phyloP scores from a whole-genome alignment of 306 rosid species.

The Prunus mume region DNA sequence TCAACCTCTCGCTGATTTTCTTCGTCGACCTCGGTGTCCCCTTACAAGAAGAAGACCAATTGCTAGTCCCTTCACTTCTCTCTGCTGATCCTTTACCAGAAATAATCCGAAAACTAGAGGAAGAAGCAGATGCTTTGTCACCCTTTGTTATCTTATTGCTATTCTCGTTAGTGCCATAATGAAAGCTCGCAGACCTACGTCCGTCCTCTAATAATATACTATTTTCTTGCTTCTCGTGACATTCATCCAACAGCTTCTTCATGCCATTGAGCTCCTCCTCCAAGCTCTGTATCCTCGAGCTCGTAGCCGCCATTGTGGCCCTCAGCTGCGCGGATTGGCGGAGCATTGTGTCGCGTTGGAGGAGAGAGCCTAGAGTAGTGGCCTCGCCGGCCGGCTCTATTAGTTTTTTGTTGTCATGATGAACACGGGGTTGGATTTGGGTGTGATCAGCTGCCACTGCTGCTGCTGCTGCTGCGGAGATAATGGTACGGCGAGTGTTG shows the following conservation, averaged over 20 bases:
- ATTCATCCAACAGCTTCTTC: conserved; percentile 46
- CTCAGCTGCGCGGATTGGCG: conserved; percentile 54
- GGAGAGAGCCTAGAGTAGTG: conserved; percentile 48
- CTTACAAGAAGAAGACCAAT: background rate
- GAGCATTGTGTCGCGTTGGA: conserved; percentile 46
- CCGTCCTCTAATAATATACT: conserved; percentile 12
- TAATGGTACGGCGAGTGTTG: conserved; percentile 60
- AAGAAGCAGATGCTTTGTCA: conserved; percentile 53
- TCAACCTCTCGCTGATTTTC: conserved; percentile 45
- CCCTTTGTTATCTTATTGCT: conserved; percentile 38
- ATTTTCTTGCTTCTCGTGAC: conserved; percentile 14
- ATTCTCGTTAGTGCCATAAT: conserved; percentile 19
- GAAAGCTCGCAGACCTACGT: conserved; percentile 64
- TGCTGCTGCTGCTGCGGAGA: conserved; percentile 18
- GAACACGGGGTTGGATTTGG: background rate
- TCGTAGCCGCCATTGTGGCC: conserved; percentile 63
- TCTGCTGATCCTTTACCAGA: background rate
- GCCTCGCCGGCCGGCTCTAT: background rate
- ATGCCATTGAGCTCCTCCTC: conserved; percentile 58
- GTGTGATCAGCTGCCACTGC: background rate
- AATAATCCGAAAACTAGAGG: conserved; percentile 37
- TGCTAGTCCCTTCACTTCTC: background rate
- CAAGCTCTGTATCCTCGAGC: conserved; percentile 52
- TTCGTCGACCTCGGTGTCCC: conserved; percentile 24
- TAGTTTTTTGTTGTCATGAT: background rate